A percentile compares a stretch with the other conserved stretches of the same genome.
Conservation (phyloP, 768 basidiomycete species). For the Phylloporus scabripes region DNA sequence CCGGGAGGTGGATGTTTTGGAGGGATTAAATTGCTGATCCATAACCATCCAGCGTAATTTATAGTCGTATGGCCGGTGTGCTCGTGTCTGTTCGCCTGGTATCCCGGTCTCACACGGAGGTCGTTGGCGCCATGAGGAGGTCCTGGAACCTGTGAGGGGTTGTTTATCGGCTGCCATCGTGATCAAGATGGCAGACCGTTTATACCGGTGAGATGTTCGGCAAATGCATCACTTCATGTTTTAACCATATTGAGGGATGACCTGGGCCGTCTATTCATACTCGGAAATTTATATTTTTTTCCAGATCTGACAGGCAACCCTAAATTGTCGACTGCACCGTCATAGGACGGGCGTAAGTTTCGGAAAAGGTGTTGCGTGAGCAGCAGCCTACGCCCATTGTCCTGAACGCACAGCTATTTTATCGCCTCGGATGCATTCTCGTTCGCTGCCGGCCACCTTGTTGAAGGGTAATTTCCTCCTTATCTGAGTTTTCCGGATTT, state of each 20-base stretch:
- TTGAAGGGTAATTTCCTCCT: slow-evolving; percentile 15
- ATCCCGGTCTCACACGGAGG: slow-evolving; percentile 7
- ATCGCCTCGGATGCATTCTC: slow-evolving; percentile 5
- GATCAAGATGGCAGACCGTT: slow-evolving; percentile 23
- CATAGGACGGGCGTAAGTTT: slow-evolving; percentile 3
- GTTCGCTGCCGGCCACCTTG: slow-evolving; percentile 5
- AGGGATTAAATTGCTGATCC: slow-evolving; percentile 11
- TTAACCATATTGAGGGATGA: slow-evolving; percentile 26
- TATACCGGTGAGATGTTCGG: slow-evolving; percentile 23
- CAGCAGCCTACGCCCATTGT: slow-evolving; percentile 8
- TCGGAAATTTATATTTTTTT: slow-evolving; percentile 17
- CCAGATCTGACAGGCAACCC: slow-evolving; percentile 18
- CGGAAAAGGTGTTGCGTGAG: slow-evolving; percentile 7
- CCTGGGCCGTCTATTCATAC: slow-evolving; percentile 24
- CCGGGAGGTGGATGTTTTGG: slow-evolving; percentile 6
- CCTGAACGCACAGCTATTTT: slow-evolving; percentile 6
- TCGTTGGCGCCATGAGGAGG: slow-evolving; percentile 21
- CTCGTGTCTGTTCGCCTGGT: slow-evolving; percentile 13
- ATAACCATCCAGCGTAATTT: slow-evolving; percentile 14
- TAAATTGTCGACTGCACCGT: slow-evolving; percentile 11
- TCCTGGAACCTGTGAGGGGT: slow-evolving; percentile 11
- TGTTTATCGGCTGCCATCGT: slow-evolving; percentile 23
- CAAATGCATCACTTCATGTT: slow-evolving; percentile 19
- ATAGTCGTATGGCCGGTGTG: slow-evolving; percentile 18
- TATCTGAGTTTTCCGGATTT: slow-evolving; percentile 29